These are phyloP conservation scores for Theobroma grandiflorum DNA, from an alignment of 441 rosid species.

Conservation along the genomic window DNA sequence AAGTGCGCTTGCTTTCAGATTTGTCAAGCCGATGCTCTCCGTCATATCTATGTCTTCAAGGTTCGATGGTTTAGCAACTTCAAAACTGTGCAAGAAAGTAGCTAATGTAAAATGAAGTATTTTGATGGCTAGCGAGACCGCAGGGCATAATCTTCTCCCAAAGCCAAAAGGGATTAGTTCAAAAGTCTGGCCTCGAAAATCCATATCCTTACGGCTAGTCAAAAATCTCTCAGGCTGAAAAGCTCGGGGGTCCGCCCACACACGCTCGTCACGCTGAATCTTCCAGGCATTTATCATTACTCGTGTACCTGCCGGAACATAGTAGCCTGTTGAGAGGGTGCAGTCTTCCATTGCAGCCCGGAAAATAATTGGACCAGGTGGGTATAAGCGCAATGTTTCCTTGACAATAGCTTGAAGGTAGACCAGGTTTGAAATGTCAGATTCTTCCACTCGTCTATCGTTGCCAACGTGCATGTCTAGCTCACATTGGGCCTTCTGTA, in stretches of 20 bases:
- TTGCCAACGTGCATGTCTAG: slow-evolving; percentile 27
- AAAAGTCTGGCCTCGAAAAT: slow-evolving; percentile 28
- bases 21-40: slow-evolving; percentile 37
- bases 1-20: slow-evolving; percentile 42
- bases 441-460: slow-evolving; percentile 36
- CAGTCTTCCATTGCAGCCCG: slow-evolving; percentile 38
- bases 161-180: slow-evolving; percentile 59
- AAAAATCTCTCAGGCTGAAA: slow-evolving; percentile 27
- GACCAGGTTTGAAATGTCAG: slow-evolving; percentile 36
- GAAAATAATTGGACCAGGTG: slow-evolving; percentile 25
- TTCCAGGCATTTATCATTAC: slow-evolving; percentile 39
- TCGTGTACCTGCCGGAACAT: slow-evolving; percentile 13
- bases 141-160: slow-evolving; percentile 60
- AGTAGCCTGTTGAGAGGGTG: slow-evolving; percentile 35
- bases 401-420: slow-evolving; percentile 37
- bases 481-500: slow-evolving; percentile 37
- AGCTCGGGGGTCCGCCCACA: slow-evolving; percentile 19
- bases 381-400: slow-evolving; percentile 41
- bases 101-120: slow-evolving; percentile 33
- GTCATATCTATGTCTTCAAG: slow-evolving; percentile 35
- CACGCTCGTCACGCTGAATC: slow-evolving; percentile 21
- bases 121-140: slow-evolving; percentile 40
- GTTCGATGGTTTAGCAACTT: slow-evolving; percentile 18
- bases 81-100: slow-evolving; percentile 38
- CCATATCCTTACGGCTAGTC: neutral